These are phyloP conservation scores for Ophiocordyceps australis DNA, from an alignment of 2,329 filamentous ascomycete genomes.

Conservation along the genomic window DNA sequence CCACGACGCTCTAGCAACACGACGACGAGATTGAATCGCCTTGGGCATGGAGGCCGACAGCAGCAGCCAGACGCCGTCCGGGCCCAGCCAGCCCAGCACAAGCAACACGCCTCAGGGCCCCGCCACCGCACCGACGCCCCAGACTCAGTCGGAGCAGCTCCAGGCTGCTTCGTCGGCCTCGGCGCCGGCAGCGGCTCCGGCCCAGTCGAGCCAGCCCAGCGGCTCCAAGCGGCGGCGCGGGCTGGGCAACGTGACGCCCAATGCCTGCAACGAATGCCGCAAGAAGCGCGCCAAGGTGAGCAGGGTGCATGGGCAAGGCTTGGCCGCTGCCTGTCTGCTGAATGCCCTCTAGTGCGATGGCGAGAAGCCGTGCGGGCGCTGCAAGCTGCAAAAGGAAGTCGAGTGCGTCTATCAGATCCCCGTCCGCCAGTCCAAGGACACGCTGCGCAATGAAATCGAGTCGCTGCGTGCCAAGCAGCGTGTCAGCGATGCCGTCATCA, in stretches of 20 bases:
- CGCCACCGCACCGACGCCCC: constrained; percentile 8
- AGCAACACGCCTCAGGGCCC: constrained; percentile 17
- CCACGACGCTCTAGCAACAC: background rate
- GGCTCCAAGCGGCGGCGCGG: constrained; percentile 33
- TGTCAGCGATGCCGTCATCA: constrained; percentile 34
- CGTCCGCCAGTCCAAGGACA: constrained; percentile 45
- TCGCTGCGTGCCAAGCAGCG: constrained; percentile 32
- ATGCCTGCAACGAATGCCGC: constrained; percentile 42
- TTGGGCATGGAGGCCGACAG: constrained; percentile 12
- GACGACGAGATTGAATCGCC: background rate
- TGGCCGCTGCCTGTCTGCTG: background rate
- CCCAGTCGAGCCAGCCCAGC: constrained; percentile 8
- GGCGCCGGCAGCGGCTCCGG: constrained; percentile 5
- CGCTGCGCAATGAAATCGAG: constrained; percentile 41
- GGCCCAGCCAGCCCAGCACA: constrained; percentile 12
- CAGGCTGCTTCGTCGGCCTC: too few relatives aligned
- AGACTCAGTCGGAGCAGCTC: constrained; percentile 3
- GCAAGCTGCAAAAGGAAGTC: constrained; percentile 31
- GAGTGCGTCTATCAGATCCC: constrained; percentile 45
- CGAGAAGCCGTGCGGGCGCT: constrained; percentile 34
- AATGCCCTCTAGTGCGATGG: constrained; percentile 33
- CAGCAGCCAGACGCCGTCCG: constrained; percentile 10
- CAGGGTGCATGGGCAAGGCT: background rate
- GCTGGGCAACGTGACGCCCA: constrained; percentile 36
- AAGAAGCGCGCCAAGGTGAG: constrained; percentile 43